phyloP scores from a whole-genome alignment of 2,329 filamentous ascomycete species.

The Nemania serpens region DNA sequence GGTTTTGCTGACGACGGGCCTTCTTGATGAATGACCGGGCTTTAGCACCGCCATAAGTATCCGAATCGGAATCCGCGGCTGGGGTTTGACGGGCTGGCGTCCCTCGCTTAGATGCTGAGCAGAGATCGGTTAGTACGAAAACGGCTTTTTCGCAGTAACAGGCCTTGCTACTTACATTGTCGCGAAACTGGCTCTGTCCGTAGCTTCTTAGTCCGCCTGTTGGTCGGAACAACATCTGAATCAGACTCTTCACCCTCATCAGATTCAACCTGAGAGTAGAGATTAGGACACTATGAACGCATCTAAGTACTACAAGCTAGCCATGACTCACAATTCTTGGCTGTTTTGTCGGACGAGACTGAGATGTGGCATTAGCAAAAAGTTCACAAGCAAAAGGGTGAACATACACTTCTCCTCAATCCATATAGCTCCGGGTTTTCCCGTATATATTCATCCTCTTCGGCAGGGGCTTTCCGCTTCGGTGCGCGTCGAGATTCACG shows the following conservation, averaged over 20 bases:
- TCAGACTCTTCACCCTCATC: conserved; percentile 71
- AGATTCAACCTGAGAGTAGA: conserved; percentile 42
- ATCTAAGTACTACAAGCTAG: neutral
- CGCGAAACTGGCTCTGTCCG: conserved; percentile 66
- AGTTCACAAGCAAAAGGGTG: conserved; percentile 20
- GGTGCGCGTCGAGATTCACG: conserved; percentile 68
- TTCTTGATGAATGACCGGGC: conserved; percentile 74
- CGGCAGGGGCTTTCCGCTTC: conserved; percentile 73
- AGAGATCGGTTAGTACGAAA: conserved; percentile 24
- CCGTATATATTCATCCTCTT: conserved; percentile 82
- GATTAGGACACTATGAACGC: conserved; percentile 15
- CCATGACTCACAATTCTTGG: conserved; percentile 58
- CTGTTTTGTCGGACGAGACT: conserved; percentile 63
- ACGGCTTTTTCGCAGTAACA: conserved; percentile 4
- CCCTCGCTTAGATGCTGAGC: conserved; percentile 62
- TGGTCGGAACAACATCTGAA: conserved; percentile 67
- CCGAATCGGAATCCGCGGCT: conserved; percentile 68
- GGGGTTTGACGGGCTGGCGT: conserved; percentile 60
- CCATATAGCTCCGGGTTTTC: conserved; percentile 96
- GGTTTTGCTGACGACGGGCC: conserved; percentile 69
- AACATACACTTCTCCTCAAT: conserved; percentile 83
- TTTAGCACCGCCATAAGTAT: conserved; percentile 78
- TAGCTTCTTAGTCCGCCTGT: conserved; percentile 68
- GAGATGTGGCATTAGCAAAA: conserved; percentile 41
- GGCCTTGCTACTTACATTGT: conserved; percentile 56